Evolutionary conservation across 805 yeast species (phyloP), one percentile per base, ranked within the genome.

Genomic region (Barnettozyma populi): DNA sequence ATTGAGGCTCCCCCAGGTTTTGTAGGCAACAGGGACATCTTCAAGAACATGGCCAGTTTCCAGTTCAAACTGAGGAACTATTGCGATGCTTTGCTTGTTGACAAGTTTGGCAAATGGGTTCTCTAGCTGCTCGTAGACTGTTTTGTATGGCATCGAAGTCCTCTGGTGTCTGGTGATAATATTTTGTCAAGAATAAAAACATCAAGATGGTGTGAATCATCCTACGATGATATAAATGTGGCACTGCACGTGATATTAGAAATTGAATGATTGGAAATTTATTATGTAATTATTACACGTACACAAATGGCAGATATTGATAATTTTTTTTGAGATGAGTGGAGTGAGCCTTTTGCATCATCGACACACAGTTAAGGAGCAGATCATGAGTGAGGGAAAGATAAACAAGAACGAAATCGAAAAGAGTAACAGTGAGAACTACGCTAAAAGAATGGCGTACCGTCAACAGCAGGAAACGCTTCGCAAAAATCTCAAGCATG

Each of bases 1-100:
- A 61, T 90, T 90, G 41, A 94, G 73, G 47, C 77, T 73, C 2
- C 99, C 99, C 97, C 97, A 94, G 0, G 96, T 85, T 65, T 92
- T 92, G 70, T 86, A 94, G 2, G 98, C 99, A 20, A 94, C 86
- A 0, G 97, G 98, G 39, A 90, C 88, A 24, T 87, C 72, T 40
- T 60, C 63, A 11, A 92, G 67, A 0, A 72, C 66, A 51, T 87
- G 90, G 5, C 96, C 97, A 45, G 94, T 84, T 61, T 94, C 99
- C 21, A 94, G 72, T 29, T 72, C 72, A 57, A 81, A 79, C 51
- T 76, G 73, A 0, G 97, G 96, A 7, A 94, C 72, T 49, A 85
- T 82, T 11, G 86, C 87, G 16, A 88, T 80, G 27, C 79, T 77
- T 67, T 94, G 99, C 40, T 81, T 84, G 20, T 78, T 72, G 10